A percentile compares a stretch with the other conserved stretches of the same genome.
These are phyloP conservation scores for Endothia cerciana DNA, from an alignment of 2,329 filamentous ascomycete genomes.

Conservation along the genomic window DNA sequence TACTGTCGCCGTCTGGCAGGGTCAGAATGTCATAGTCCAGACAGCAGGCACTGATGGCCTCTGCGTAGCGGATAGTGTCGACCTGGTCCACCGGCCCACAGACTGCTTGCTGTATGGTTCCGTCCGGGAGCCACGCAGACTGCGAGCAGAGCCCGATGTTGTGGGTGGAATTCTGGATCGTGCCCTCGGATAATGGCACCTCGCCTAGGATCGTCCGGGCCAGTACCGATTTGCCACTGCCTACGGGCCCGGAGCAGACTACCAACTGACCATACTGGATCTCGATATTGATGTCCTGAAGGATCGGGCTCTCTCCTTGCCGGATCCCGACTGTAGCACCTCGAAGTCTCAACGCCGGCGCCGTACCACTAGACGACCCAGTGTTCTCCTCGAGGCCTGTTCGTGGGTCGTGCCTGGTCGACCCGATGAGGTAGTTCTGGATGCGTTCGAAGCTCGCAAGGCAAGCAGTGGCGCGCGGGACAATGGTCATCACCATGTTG, in stretches of 20 bases:
- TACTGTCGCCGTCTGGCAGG: conserved; percentile 32
- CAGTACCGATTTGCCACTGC: conserved; percentile 39
- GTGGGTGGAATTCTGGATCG: conserved; percentile 34
- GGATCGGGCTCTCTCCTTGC: conserved; percentile 21
- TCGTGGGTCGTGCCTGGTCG: neutral
- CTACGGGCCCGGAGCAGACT: conserved; percentile 36
- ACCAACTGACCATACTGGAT: conserved; percentile 33
- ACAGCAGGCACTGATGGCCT: conserved; percentile 34
- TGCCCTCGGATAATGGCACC: conserved; percentile 32
- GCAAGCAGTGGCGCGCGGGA: conserved; percentile 40
- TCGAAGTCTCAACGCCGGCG: conserved; percentile 18
- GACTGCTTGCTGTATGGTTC: conserved; percentile 40
- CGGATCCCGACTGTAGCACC: conserved; percentile 26
- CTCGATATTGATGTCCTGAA: conserved; percentile 34
- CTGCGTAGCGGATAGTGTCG: conserved; percentile 38
- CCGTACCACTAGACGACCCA: no score
- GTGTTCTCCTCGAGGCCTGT: neutral
- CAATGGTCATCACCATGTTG: conserved; percentile 49
- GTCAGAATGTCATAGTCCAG: conserved; percentile 34
- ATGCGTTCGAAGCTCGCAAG: conserved; percentile 44
- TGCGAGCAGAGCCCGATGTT: conserved; percentile 44
- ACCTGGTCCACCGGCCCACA: conserved; percentile 27
- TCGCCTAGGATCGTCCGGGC: conserved; percentile 38
- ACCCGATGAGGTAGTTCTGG: conserved; percentile 38
- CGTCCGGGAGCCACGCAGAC: conserved; percentile 42